Base-by-base conservation (phyloP, 2,329 filamentous ascomycete species). In the Alternaria gaisen region DNA sequence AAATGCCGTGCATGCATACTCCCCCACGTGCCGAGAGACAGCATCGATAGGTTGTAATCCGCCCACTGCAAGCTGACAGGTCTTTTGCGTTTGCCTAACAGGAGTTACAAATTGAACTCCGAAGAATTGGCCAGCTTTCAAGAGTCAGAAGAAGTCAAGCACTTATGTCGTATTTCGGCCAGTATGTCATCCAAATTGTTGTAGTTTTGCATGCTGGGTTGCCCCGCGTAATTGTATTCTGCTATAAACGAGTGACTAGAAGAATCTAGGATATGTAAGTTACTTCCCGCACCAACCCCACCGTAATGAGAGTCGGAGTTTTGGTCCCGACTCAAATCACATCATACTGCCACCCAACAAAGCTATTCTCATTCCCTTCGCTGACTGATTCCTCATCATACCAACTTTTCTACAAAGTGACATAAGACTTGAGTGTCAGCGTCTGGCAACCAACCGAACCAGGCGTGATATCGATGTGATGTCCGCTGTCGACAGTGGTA, bases 371-470 rank as follows among this genome's bases (percentile, higher is more conserved):
- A 12, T 32, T 32, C n/a, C 6, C 26, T 30, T 30, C 9, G 28
- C 28, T 30, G 28, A 30, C 10, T 30, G 28, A 11, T 11, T 5
- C 28, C 28, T 32, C 26, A 28, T 47, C 6, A 47, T 16, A 11
- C 44, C 8, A 47, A 1, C 12, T 5, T 10, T 12, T 44, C 50
- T 59, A 59, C 56, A 59, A 43, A 18, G 56, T 59, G 24, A 59
- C 24, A 51, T 43, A 54, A 32, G 61, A 64, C n/a, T 46, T 26
- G 12, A 64, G 58, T n/a, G 57, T 43, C 54, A 61, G 22, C 4
- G 16, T 47, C 34, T 28, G 26, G 48, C 61, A 64, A 30, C 54
- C 61, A 40, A 54, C 16, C 14, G 11, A 41, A 8, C 56, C 56
- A 10, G 48, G 55, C 10, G 10, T n/a, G 10, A 64, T 52, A n/a